phyloP scores from a whole-genome alignment of 1,284 basidiomycete species.

The Cutaneotrichosporon spelunceum region DNA sequence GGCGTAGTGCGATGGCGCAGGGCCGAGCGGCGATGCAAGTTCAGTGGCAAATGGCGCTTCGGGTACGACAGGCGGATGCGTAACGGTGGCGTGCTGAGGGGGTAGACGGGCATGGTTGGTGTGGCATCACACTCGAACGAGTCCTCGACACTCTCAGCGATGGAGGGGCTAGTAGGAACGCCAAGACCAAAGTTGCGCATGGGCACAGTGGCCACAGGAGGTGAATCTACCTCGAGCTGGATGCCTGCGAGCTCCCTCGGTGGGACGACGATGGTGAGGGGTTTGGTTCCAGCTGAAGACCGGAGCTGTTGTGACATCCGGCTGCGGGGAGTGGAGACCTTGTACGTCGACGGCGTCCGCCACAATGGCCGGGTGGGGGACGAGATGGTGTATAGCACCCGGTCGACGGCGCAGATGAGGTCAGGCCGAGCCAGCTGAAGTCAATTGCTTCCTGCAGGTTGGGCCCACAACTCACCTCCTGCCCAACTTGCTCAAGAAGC shows the following conservation, averaged over 20 bases:
- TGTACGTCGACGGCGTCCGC: neutral
- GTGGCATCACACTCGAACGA: neutral
- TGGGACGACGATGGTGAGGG: slow-evolving; percentile 2
- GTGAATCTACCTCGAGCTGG: neutral
- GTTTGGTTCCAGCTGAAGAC: neutral
- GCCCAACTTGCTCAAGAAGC: slow-evolving; percentile 20
- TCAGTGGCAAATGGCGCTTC: neutral
- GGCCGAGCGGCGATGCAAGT: neutral
- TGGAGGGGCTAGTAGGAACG: neutral
- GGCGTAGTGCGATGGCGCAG: neutral
- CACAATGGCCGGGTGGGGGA: neutral
- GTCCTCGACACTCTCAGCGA: neutral
- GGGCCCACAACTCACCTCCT: slow-evolving; percentile 14
- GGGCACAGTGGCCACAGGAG: neutral
- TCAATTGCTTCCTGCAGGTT: neutral
- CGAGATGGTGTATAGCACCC: slow-evolving; percentile 3
- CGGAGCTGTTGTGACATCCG: neutral
- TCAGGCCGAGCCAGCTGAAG: slow-evolving; percentile 13
- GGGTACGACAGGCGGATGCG: neutral
- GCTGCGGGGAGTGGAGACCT: neutral
- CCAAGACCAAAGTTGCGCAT: neutral
- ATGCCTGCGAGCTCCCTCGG: neutral
- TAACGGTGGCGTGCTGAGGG: neutral
- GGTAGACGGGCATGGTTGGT: neutral
- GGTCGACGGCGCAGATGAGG: slow-evolving; percentile 14